These are phyloP conservation scores for Fusarium mangiferae DNA, from an alignment of 2,329 filamentous ascomycete genomes.

Conservation along the genomic window DNA sequence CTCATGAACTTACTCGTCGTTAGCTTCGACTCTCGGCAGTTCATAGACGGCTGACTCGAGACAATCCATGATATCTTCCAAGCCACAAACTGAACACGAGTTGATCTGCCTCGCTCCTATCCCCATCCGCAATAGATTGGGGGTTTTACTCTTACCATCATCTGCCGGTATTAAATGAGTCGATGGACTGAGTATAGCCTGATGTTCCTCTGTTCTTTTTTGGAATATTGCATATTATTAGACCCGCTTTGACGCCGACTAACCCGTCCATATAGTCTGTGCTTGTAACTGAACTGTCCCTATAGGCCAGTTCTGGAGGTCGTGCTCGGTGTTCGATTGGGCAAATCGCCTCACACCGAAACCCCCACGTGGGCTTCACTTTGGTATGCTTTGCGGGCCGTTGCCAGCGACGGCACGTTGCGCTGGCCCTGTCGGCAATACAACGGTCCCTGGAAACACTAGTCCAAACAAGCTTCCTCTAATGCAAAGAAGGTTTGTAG, in stretches of 20 bases:
- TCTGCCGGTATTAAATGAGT: neutral
- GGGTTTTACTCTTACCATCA: neutral
- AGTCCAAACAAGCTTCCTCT: neutral
- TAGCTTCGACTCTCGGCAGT: neutral
- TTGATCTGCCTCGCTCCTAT: neutral
- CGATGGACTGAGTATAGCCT: neutral
- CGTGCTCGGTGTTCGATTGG: neutral
- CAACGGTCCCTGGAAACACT: neutral
- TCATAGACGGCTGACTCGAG: neutral
- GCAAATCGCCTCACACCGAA: neutral
- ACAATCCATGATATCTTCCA: neutral
- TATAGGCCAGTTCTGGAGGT: neutral
- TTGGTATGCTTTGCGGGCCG: neutral
- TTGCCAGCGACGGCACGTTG: too few species aligned
- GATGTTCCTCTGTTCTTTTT: neutral
- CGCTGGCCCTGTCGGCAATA: too few species aligned
- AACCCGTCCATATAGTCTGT: neutral
- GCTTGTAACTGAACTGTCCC: accelerated
- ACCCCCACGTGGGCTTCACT: neutral
- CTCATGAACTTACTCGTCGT: neutral
- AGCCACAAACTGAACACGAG: neutral
- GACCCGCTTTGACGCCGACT: neutral
- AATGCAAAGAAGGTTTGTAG: neutral
- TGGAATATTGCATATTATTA: neutral
- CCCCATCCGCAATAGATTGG: neutral